A percentile compares a stretch with the other conserved stretches of the same genome.
Evolutionary conservation across 2,329 filamentous ascomycete species (phyloP).

Genomic region (Botrytis pseudocinerea): DNA sequence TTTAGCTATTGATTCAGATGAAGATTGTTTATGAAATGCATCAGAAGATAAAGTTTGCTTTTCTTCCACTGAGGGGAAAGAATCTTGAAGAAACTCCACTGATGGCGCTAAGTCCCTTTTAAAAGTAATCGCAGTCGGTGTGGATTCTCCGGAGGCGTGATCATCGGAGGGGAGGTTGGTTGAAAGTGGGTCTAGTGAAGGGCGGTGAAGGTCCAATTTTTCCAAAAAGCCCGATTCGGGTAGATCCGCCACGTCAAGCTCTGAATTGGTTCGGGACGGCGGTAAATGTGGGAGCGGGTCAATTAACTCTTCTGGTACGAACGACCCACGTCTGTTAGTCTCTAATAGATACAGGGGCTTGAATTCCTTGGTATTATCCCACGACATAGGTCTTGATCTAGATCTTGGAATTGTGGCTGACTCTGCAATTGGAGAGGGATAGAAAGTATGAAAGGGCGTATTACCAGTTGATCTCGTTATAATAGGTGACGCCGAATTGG

Average conservation of each 20-base stretch:
- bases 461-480: conserved; percentile 45
- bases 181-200: conserved; percentile 40
- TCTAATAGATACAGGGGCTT: conserved; percentile 83
- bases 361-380: conserved; percentile 67
- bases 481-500: conserved; percentile 47
- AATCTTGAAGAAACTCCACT: conserved; percentile 21
- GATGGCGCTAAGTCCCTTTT: conserved; percentile 39
- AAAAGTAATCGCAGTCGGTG: conserved; percentile 57
- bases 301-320: conserved; percentile 38
- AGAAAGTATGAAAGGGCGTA: conserved; percentile 42
- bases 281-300: conserved; percentile 50
- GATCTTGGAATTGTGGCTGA: conserved; percentile 43
- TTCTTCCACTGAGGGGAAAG: conserved; percentile 18
- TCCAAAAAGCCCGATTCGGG: conserved; percentile 18
- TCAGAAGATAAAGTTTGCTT: conserved; percentile 18
- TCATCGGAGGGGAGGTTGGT: conserved; percentile 44
- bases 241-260: conserved; percentile 32
- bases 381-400: conserved; percentile 56
- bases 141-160: conserved; percentile 64
- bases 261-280: conserved; percentile 49
- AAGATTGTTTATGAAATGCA: conserved; percentile 10
- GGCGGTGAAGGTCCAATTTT: conserved; percentile 22
- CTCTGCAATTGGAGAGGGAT: conserved; percentile 36
- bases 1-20: conserved; percentile 28
- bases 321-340: conserved; percentile 38